phyloP scores from a whole-genome alignment of 441 rosid species.

The Iberis amara region DNA sequence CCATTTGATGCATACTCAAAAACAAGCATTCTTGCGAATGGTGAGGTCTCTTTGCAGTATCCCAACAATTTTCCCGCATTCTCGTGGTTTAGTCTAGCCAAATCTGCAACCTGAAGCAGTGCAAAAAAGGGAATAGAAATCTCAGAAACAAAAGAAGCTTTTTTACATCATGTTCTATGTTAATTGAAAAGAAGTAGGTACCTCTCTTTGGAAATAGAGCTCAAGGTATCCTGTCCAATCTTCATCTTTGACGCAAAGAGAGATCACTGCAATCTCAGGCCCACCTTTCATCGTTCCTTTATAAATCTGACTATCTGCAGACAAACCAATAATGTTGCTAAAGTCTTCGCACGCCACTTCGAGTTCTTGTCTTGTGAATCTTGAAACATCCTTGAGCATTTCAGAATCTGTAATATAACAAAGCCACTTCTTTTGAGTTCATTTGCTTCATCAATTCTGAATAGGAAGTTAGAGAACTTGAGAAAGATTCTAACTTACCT shows the following conservation, averaged over 20 bases:
- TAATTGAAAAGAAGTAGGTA: slow-evolving; percentile 22
- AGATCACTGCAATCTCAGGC: slow-evolving; percentile 86
- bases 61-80: slow-evolving; percentile 78
- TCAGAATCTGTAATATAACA: too few relatives aligned
- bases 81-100: slow-evolving; percentile 83
- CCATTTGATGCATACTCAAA: slow-evolving; percentile 97
- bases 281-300: slow-evolving; percentile 85
- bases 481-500: too few relatives aligned
- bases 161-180: too few relatives aligned
- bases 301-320: slow-evolving; percentile 80
- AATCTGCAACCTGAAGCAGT: slow-evolving; percentile 71
- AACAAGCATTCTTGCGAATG: slow-evolving; percentile 91
- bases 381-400: slow-evolving; percentile 33
- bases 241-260: slow-evolving; percentile 80
- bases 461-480: too few relatives aligned
- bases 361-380: slow-evolving; percentile 84
- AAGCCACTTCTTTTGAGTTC: too few relatives aligned
- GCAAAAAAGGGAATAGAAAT: not conserved
- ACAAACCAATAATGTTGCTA: slow-evolving; percentile 92
- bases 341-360: slow-evolving; percentile 99
- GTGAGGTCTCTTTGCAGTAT: slow-evolving; percentile 66
- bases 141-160: too few relatives aligned
- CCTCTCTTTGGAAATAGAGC: slow-evolving; percentile 91
- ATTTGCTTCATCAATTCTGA: too few relatives aligned
- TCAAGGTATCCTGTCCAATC: slow-evolving; percentile 85